These are phyloP conservation scores for Isoetes taiwanensis DNA, from an alignment of 75 land plant genomes.

Conservation along the genomic window DNA sequence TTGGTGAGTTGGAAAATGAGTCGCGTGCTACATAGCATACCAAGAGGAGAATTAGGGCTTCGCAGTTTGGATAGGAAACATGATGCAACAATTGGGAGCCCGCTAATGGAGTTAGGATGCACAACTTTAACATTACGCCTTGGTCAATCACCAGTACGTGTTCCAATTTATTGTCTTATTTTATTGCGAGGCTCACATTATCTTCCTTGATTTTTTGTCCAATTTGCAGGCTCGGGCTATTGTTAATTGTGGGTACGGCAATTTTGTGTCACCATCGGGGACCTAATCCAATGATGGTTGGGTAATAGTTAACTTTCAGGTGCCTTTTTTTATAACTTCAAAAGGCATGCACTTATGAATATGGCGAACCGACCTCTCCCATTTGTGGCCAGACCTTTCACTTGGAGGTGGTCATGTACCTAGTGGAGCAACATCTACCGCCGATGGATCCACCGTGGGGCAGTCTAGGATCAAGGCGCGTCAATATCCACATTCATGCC, in stretches of 20 bases:
- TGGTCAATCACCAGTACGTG: conserved; percentile 65
- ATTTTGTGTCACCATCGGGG: not conserved
- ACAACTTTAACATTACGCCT: conserved; percentile 68
- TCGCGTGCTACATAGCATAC: conserved; percentile 29
- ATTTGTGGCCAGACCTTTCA: no score
- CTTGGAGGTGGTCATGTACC: no score
- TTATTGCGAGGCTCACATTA: no score
- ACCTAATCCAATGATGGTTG: not conserved
- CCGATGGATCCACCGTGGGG: no score
- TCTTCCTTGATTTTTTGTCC: no score
- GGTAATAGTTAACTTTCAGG: not conserved
- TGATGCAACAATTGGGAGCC: conserved; percentile 74
- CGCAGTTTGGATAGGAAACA: conserved; percentile 47
- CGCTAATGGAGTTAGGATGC: conserved; percentile 82
- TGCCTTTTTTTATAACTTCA: no score
- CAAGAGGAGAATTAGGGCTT: conserved; percentile 31
- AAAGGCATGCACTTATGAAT: no score
- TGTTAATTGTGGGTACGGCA: not conserved
- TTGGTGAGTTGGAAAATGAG: conserved; percentile 49
- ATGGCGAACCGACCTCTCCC: no score
- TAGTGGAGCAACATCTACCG: no score
- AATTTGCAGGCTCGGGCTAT: not conserved
- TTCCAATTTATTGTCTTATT: not conserved
- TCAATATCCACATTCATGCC: no score
- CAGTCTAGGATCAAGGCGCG: no score